Evolutionary conservation across 2,329 filamentous ascomycete species (phyloP).

Genomic region (Incumbomyces delicatus): DNA sequence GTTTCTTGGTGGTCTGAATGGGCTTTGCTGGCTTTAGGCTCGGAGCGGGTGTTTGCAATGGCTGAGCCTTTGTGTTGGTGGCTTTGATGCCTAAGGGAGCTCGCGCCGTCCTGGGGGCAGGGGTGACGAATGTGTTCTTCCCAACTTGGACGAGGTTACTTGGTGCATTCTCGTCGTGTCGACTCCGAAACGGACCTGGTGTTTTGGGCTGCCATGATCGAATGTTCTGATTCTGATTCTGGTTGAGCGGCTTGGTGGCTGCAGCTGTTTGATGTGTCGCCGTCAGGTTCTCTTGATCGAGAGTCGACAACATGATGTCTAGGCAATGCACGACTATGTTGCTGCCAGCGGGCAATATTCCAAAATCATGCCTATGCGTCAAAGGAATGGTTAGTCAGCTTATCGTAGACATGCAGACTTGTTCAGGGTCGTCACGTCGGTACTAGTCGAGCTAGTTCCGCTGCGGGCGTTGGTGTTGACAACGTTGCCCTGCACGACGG

Average conservation of each 20-base stretch:
- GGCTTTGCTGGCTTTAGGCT: conserved; percentile 50
- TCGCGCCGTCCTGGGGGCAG: conserved; percentile 51
- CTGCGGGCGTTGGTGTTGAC: conserved; percentile 14
- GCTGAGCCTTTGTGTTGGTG: conserved; percentile 78
- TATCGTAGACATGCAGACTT: no score
- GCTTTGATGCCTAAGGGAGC: conserved; percentile 89
- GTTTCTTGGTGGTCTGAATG: conserved; percentile 54
- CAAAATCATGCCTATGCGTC: neutral
- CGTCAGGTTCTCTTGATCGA: conserved; percentile 81
- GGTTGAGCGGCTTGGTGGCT: conserved; percentile 54
- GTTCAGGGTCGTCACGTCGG: no score
- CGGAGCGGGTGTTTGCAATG: conserved; percentile 55
- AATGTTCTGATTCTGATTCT: conserved; percentile 51
- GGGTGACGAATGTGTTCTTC: conserved; percentile 64
- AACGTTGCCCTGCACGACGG: conserved; percentile 14
- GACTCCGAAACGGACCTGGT: conserved; percentile 58
- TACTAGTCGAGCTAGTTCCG: no score
- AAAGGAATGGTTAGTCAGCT: no score
- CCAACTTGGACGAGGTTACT: conserved; percentile 45
- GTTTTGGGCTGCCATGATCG: conserved; percentile 63
- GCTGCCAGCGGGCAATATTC: neutral
- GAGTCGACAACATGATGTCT: conserved; percentile 60
- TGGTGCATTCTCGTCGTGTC: conserved; percentile 79
- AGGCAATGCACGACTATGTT: neutral
- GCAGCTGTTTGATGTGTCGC: conserved; percentile 63